Percentiles rank a stretch among this genome's conserved stretches.
These are phyloP conservation scores for Tetradesmus obliquus DNA, from an alignment of 139 green algal genomes.

Conservation along the genomic window DNA sequence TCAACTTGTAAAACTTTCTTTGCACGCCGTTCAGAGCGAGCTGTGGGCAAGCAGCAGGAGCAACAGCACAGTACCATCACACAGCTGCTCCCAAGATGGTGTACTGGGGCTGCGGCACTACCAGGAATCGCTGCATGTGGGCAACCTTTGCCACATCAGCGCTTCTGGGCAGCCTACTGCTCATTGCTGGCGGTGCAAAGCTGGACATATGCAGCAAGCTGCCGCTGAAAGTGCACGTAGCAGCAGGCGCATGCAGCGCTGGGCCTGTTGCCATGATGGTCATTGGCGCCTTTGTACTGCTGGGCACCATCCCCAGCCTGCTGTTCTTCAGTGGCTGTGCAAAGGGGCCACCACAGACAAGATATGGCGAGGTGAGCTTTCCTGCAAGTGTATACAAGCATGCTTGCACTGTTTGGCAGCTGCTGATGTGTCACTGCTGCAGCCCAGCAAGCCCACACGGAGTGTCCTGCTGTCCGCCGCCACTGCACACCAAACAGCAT, in stretches of 20 bases:
- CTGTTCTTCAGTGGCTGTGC: conserved; percentile 39
- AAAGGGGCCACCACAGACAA: not conserved
- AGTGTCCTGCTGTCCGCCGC: no score
- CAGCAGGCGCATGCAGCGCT: conserved; percentile 30
- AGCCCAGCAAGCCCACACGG: no score
- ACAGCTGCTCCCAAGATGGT: conserved; percentile 13
- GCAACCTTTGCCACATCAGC: not conserved
- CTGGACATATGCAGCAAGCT: conserved; percentile 19
- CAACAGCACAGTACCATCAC: not conserved
- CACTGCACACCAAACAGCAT: no score
- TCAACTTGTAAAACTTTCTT: no score
- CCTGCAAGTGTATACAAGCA: no score
- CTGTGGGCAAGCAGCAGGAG: not conserved
- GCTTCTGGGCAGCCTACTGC: conserved; percentile 5
- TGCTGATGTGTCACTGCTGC: no score
- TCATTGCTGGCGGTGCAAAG: conserved; percentile 20
- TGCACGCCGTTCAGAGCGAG: no score
- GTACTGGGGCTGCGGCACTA: conserved; percentile 37
- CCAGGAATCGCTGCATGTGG: conserved; percentile 20
- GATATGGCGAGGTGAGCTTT: not conserved
- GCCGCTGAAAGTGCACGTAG: not conserved
- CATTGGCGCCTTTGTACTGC: conserved; percentile 15
- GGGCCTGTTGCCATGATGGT: conserved; percentile 8
- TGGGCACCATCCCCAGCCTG: conserved; percentile 13
- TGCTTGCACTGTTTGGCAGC: no score